Base-by-base conservation (phyloP, 805 yeast genomes). In the Komagataella kurtzmanii region DNA sequence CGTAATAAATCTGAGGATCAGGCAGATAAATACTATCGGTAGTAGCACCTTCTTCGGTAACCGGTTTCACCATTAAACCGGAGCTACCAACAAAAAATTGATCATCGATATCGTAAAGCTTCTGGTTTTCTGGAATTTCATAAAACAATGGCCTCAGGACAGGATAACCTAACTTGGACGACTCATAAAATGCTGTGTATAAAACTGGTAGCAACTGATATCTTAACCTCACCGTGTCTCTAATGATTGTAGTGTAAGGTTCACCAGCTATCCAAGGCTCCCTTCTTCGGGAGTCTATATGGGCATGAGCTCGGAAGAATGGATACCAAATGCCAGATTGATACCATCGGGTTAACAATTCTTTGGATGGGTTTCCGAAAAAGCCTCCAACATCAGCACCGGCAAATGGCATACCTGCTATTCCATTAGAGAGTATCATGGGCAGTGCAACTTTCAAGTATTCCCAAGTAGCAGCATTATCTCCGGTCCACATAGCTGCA, bases 381-480 rank as follows among this genome's bases (percentile, higher is more conserved):
- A 93, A 93, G 0, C 99, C 99, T 40, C 97, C 98, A 48, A 93
- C 91, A 69, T 93, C 99, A 7, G 97, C 91, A 7, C 99, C 99
- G 6, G 85, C 76, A 68, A 90, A 91, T 30, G 97, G 96, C 81
- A 81, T 83, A 7, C 96, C 96, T 1, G 80, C 87, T 24, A 87
- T 70, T 48, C 89, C 88, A 56, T 83, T 76, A 3, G 95, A 86
- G 54, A 93, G 71, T 14, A 88, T 65, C 96, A 89, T 90, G 6
- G 98, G 97, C 47, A 88, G 75, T 0, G 97, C 87, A 4, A 79
- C 74, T 57, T 76, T 73, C 54, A 93, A 72, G 60, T 88, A 85
- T 55, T 84, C 93, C 99, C 99, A 93, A 57, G 76, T 83, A 2
- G 97, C 88, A 76, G 80, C 83, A 65, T 91, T 93, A 65, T 93